phyloP scores from a whole-genome alignment of 257 asterid species.

The Anisodus tanguticus region DNA sequence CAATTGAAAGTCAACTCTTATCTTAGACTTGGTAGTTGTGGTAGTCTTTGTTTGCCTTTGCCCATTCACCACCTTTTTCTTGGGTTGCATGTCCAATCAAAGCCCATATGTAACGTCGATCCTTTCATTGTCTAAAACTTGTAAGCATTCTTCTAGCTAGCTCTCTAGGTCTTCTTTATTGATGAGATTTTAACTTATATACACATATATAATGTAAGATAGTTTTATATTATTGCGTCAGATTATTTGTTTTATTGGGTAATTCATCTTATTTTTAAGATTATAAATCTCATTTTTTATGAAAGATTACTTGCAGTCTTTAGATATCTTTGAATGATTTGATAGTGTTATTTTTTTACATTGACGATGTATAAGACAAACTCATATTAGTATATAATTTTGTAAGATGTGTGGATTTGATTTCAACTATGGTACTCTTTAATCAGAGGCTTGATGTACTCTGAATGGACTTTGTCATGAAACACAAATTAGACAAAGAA shows the following conservation, averaged over 20 bases:
- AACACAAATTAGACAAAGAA: neutral
- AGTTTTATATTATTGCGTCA: neutral
- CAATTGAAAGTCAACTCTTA: neutral
- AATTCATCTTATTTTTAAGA: too few species aligned
- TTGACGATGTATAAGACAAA: too few species aligned
- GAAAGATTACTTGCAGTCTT: neutral
- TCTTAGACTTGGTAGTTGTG: constrained; percentile 18
- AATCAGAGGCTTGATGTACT: neutral
- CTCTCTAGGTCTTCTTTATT: neutral
- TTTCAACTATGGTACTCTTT: neutral
- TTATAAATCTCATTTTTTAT: neutral
- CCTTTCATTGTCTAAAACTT: constrained; percentile 16
- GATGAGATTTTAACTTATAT: neutral
- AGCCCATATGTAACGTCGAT: constrained; percentile 13
- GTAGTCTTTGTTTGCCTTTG: neutral
- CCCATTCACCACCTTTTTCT: neutral
- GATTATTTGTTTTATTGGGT: too few species aligned
- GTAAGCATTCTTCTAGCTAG: neutral
- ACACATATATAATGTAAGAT: neutral
- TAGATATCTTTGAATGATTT: neutral
- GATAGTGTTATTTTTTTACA: neutral
- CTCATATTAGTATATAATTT: neutral
- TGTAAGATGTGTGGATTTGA: neutral
- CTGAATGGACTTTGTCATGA: neutral
- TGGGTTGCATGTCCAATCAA: constrained; percentile 2